Evolutionary conservation across 2,329 filamentous ascomycete species (phyloP).

Genomic region (Beauveria sp.): DNA sequence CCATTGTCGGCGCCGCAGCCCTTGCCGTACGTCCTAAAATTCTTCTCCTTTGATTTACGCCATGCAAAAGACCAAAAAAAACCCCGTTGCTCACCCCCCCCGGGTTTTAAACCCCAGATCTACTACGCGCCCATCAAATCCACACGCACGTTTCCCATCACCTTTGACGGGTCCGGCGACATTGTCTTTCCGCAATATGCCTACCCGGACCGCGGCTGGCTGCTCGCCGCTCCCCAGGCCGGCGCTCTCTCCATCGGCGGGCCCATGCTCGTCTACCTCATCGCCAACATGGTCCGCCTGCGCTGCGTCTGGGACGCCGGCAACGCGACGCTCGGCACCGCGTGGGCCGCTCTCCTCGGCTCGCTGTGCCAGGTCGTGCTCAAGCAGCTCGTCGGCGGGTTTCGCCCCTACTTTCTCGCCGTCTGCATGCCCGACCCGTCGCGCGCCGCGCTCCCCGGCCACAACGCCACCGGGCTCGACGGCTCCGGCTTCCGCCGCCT

Average conservation of each 20-base stretch:
- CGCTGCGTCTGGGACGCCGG: slow-evolving; percentile 52
- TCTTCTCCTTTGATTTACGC: neutral
- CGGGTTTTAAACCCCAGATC: slow-evolving; percentile 28
- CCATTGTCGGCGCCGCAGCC: slow-evolving; percentile 33
- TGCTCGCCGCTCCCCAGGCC: slow-evolving; percentile 52
- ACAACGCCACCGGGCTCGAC: slow-evolving; percentile 31
- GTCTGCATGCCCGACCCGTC: slow-evolving; percentile 54
- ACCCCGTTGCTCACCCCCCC: too few relatives aligned
- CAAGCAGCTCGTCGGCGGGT: slow-evolving; percentile 59
- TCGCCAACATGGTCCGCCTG: slow-evolving; percentile 48
- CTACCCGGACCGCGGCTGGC: slow-evolving; percentile 55
- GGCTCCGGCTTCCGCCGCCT: slow-evolving; percentile 46
- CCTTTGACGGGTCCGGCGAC: slow-evolving; percentile 48
- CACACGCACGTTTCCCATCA: slow-evolving; percentile 54
- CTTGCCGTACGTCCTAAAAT: slow-evolving; percentile 20
- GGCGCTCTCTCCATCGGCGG: slow-evolving; percentile 48
- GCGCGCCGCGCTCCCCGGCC: slow-evolving; percentile 26
- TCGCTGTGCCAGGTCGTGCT: slow-evolving; percentile 59
- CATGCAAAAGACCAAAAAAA: too few relatives aligned
- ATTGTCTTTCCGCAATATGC: slow-evolving; percentile 57
- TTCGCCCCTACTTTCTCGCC: slow-evolving; percentile 56
- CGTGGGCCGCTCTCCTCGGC: slow-evolving; percentile 51
- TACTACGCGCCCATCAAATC: slow-evolving; percentile 48
- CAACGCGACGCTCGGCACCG: slow-evolving; percentile 53
- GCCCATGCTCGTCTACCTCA: slow-evolving; percentile 49